A percentile compares a stretch with the other conserved stretches of the same genome.
Evolutionary conservation across 129 eudicot genomes (phyloP).

Genomic region (Rutidosis leptorrhynchoides): DNA sequence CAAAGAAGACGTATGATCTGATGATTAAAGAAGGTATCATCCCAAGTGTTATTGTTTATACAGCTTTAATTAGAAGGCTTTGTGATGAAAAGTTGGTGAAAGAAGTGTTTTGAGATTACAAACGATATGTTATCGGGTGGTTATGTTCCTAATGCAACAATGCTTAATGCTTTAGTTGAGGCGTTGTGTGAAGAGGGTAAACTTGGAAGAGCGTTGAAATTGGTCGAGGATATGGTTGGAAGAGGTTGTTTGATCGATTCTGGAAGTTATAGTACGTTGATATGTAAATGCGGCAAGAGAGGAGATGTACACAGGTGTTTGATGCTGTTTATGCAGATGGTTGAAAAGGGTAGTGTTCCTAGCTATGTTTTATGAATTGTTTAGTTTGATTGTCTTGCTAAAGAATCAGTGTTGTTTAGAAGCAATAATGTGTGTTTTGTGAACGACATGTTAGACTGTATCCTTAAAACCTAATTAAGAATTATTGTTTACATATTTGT

Average conservation of each 20-base stretch:
- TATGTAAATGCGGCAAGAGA: slow-evolving; percentile 36
- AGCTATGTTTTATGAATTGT: slow-evolving; percentile 39
- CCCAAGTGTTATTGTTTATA: slow-evolving; percentile 50
- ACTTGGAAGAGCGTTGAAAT: slow-evolving; percentile 36
- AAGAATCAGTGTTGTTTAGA: slow-evolving; percentile 28
- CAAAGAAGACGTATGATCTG: slow-evolving; percentile 38
- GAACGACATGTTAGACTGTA: slow-evolving; percentile 31
- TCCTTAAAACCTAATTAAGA: slow-evolving; percentile 8
- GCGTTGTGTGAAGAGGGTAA: slow-evolving; percentile 54
- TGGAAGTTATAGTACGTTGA: slow-evolving; percentile 46
- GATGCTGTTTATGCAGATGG: slow-evolving; percentile 53
- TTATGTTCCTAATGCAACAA: slow-evolving; percentile 47
- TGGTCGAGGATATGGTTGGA: slow-evolving; percentile 56
- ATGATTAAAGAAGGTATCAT: slow-evolving; percentile 44
- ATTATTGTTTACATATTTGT: background rate
- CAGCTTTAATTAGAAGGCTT: slow-evolving; percentile 38
- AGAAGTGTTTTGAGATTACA: slow-evolving; percentile 60
- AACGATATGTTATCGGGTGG: slow-evolving; percentile 50
- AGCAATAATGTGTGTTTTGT: slow-evolving; percentile 20
- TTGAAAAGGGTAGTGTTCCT: slow-evolving; percentile 52
- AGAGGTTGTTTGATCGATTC: slow-evolving; percentile 56
- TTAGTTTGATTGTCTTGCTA: slow-evolving; percentile 39
- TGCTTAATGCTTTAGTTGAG: slow-evolving; percentile 38
- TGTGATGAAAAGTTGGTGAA: slow-evolving; percentile 32
- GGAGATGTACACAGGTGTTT: slow-evolving; percentile 53